Conservation (phyloP, 371 early-diverging fungal genomes). For the Entomophthora muscae region DNA sequence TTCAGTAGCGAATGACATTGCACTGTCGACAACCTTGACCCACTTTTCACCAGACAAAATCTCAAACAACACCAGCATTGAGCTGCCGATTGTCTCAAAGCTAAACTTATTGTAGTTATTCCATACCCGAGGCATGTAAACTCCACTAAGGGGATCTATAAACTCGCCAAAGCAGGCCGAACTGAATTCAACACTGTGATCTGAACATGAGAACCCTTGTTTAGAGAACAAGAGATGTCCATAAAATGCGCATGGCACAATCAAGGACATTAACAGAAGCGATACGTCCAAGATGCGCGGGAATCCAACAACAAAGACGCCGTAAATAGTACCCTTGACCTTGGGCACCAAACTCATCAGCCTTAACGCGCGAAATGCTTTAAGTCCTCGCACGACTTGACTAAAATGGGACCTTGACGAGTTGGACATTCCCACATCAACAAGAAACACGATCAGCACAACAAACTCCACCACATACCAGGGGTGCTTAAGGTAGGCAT, state of each 20-base stretch:
- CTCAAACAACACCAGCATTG: slow-evolving; percentile 38
- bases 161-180: slow-evolving; percentile 23
- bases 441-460: slow-evolving; percentile 20
- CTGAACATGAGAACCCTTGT: slow-evolving; percentile 35
- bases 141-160: slow-evolving; percentile 11
- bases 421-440: not conserved
- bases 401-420: not conserved
- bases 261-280: slow-evolving; percentile 28
- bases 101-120: slow-evolving; percentile 40
- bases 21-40: slow-evolving; percentile 36
- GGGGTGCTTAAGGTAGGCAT: slow-evolving; percentile 36
- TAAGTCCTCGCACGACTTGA: slow-evolving; percentile 29
- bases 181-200: slow-evolving; percentile 13
- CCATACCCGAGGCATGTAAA: slow-evolving; percentile 40
- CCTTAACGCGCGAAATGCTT: slow-evolving; percentile 40
- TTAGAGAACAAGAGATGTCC: slow-evolving; percentile 42
- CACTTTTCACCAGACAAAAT: slow-evolving; percentile 54
- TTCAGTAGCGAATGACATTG: slow-evolving; percentile 22
- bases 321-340: slow-evolving; percentile 36
- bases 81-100: slow-evolving; percentile 40
- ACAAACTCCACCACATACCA: slow-evolving; percentile 51
- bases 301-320: slow-evolving; percentile 29
- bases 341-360: slow-evolving; percentile 33
- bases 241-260: slow-evolving; percentile 48
- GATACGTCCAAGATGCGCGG: slow-evolving; percentile 40